Percentiles rank a stretch among this genome's conserved stretches.
Evolutionary conservation across 805 yeast genomes (phyloP).

Genomic region (Ogataea paradorogensis): DNA sequence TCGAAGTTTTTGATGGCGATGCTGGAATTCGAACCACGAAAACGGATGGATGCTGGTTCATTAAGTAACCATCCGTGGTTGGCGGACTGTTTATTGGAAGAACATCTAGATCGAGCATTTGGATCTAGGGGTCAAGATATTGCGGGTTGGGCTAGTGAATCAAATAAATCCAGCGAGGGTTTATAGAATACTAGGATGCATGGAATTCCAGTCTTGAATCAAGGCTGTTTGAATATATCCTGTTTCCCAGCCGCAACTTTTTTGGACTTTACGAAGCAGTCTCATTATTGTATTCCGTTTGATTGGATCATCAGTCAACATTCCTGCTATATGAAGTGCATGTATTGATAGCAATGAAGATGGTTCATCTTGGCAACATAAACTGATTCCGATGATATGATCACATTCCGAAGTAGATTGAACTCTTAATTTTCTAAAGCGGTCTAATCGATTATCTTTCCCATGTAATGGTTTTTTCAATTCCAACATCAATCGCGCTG

Average conservation of each 20-base stretch:
- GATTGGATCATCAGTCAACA: constrained; percentile 8
- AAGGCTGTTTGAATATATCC: neutral
- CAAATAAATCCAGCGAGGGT: constrained; percentile 5
- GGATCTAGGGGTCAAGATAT: constrained; percentile 35
- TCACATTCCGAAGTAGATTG: constrained; percentile 7
- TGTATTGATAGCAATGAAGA: constrained; percentile 10
- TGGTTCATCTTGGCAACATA: constrained; percentile 14
- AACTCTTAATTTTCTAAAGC: neutral
- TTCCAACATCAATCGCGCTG: constrained; percentile 11
- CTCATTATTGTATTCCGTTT: constrained; percentile 5
- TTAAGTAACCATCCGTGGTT: constrained; percentile 56
- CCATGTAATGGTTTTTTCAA: constrained; percentile 4
- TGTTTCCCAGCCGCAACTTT: constrained; percentile 9
- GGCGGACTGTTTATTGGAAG: constrained; percentile 25
- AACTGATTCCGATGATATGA: constrained; percentile 14
- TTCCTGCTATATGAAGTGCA: constrained; percentile 13
- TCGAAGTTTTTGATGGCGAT: constrained; percentile 49
- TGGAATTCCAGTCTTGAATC: neutral
- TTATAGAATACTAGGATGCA: constrained; percentile 1
- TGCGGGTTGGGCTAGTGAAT: constrained; percentile 29
- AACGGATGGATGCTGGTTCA: constrained; percentile 53
- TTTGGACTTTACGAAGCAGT: constrained; percentile 5
- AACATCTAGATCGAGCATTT: constrained; percentile 23
- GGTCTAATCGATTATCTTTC: neutral
- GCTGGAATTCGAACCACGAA: constrained; percentile 45